phyloP scores from a whole-genome alignment of 75 land plant species.

The Chamaecyparis obtusa region DNA sequence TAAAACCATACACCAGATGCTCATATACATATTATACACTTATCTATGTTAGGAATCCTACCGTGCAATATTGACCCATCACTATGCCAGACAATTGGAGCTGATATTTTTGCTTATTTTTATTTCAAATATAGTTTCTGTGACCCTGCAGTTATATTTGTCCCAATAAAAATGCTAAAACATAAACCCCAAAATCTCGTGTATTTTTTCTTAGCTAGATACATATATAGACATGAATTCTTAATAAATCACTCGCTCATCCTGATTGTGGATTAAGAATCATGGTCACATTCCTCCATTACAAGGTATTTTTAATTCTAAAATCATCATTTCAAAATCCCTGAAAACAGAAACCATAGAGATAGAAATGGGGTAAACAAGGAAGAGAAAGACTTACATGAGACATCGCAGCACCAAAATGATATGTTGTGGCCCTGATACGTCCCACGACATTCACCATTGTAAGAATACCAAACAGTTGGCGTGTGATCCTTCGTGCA shows the following conservation, averaged over 20 bases:
- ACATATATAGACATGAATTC: background rate
- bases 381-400: background rate
- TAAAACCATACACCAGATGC: too few species aligned
- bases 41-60: too few species aligned
- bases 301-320: background rate
- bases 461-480: background rate
- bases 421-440: background rate
- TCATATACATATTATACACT: too few species aligned
- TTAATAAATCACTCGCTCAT: background rate
- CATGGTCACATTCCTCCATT: background rate
- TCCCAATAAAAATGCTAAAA: too few species aligned
- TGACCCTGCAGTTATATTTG: too few species aligned
- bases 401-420: constrained; percentile 38
- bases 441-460: background rate
- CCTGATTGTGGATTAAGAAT: background rate
- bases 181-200: too few species aligned
- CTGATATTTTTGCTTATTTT: too few species aligned
- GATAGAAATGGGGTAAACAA: background rate
- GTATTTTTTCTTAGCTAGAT: too few species aligned
- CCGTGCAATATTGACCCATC: too few species aligned
- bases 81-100: too few species aligned
- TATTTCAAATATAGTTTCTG: too few species aligned
- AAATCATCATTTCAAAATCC: background rate
- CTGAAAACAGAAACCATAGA: background rate
- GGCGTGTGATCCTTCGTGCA: constrained; percentile 8